Conservation (phyloP, 2,329 filamentous ascomycete genomes). For the Monilinia vaccinii-corymbosi region DNA sequence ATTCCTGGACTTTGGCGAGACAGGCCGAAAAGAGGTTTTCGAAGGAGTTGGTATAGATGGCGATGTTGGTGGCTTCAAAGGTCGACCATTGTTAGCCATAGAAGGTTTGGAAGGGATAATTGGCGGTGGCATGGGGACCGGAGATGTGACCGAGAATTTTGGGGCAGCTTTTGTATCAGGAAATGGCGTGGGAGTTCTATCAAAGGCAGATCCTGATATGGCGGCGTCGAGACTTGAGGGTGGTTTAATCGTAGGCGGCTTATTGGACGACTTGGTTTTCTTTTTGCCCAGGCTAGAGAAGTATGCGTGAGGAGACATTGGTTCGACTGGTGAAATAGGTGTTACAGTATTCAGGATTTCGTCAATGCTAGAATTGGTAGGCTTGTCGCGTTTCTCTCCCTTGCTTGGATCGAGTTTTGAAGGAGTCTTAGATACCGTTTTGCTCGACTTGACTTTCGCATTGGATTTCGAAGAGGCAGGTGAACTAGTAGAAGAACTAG, state of each 20-base stretch:
- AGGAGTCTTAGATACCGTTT: background rate
- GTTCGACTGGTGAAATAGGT: background rate
- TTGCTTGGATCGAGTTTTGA: background rate
- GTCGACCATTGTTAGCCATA: background rate
- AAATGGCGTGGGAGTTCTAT: background rate
- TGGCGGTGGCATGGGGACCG: background rate
- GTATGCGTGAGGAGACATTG: background rate
- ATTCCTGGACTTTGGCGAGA: background rate
- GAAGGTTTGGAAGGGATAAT: background rate
- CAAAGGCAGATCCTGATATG: background rate
- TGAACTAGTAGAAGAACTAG: background rate
- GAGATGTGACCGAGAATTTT: background rate
- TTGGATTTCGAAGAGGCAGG: background rate
- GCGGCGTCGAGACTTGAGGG: background rate
- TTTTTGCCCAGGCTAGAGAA: background rate
- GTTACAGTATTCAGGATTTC: background rate
- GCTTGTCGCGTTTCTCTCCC: background rate
- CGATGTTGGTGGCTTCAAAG: background rate
- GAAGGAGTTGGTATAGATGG: background rate
- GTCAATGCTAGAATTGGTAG: background rate
- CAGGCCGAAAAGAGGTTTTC: background rate
- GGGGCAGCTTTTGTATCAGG: background rate
- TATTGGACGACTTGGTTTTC: background rate
- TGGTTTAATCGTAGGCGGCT: background rate
- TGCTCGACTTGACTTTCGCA: background rate